Base-by-base conservation (phyloP, 148 eudicot genomes). In the Rhododendron ferrugineum region DNA sequence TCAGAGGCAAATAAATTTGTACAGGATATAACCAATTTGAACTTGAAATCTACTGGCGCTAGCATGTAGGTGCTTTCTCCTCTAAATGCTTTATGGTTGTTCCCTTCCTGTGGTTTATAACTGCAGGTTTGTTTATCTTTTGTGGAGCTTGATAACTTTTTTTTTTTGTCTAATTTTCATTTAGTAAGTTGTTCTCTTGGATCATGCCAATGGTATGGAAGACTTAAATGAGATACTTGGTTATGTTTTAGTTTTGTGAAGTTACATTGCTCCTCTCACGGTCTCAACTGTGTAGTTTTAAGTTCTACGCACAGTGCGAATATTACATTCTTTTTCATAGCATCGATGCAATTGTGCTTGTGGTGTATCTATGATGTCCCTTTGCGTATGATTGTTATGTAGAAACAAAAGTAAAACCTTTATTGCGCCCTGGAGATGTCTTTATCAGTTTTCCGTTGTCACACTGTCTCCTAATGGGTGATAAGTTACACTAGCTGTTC, bases 41-140 rank as follows among this genome's bases (percentile, higher is more conserved):
- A 86, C 82, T 74, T 84, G 77, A 82, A 88, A 79, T 50, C 91
- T 88, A 77, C 86, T 52, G 88, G 85, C 49, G 70, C 90, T 85
- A 93, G 92, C 94, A 90, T 93, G 99, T 97, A 91, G 86, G 96
- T 97, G 89, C 78, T 78, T 82, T 85, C 83, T 88, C 49, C 80
- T 3, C 16, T 16, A 62, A 15, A 60, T 64, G 46, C 23, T 66
- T 79, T 37, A 77, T 58, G 36, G 16, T 36, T 84, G 82, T 66
- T 70, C 58, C 30, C 56, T 37, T 58, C 70, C 30, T 66, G 28
- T 50, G 14, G n/a, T 36, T 36, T 14, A 6, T 32, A 40, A 26
- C 26, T 42, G 26, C 14, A 62, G n/a, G 47, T 40, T 49, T 16
- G 42, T 42, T 54, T 78, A 36, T 47, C 36, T 83, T 28, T 9